Percentiles rank a stretch among this genome's conserved stretches.
phyloP scores from a whole-genome alignment of 2,329 filamentous ascomycete species.

The Mariannaea sp. region DNA sequence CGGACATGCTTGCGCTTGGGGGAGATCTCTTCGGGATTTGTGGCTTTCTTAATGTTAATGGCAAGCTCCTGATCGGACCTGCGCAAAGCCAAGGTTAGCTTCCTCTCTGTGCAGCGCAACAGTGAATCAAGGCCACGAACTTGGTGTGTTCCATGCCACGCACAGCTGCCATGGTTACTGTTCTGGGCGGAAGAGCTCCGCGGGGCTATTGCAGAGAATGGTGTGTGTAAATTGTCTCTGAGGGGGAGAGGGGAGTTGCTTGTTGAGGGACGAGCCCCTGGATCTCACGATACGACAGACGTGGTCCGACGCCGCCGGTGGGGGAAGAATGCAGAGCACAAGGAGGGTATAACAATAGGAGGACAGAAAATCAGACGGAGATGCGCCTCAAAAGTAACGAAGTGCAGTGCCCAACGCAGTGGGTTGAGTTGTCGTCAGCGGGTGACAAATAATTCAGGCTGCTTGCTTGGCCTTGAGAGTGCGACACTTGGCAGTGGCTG shows the following conservation, averaged over 20 bases:
- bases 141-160: slow-evolving; percentile 46
- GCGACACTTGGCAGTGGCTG: too few relatives aligned
- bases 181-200: slow-evolving; percentile 25
- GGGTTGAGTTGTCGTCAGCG: slow-evolving; percentile 36
- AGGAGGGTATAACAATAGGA: slow-evolving; percentile 8
- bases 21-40: slow-evolving; percentile 69
- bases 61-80: slow-evolving; percentile 72
- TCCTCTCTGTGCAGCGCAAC: slow-evolving; percentile 6
- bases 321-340: slow-evolving; percentile 22
- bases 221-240: neutral
- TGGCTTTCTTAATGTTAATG: slow-evolving; percentile 73
- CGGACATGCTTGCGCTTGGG: slow-evolving; percentile 92
- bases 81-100: slow-evolving; percentile 23
- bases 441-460: slow-evolving; percentile 31
- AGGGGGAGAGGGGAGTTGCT: neutral
- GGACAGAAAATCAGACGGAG: slow-evolving; percentile 3
- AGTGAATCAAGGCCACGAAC: slow-evolving; percentile 32
- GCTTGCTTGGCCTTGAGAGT: too few relatives aligned
- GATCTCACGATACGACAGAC: slow-evolving; percentile 35
- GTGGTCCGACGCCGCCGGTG: slow-evolving; percentile 29
- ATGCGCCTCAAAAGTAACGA: neutral
- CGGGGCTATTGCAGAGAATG: slow-evolving; percentile 16
- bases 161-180: slow-evolving; percentile 39
- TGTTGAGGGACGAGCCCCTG: slow-evolving; percentile 26
- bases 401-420: slow-evolving; percentile 1